phyloP scores from a whole-genome alignment of 306 rosid genomes.

The Sophora flavescens region DNA sequence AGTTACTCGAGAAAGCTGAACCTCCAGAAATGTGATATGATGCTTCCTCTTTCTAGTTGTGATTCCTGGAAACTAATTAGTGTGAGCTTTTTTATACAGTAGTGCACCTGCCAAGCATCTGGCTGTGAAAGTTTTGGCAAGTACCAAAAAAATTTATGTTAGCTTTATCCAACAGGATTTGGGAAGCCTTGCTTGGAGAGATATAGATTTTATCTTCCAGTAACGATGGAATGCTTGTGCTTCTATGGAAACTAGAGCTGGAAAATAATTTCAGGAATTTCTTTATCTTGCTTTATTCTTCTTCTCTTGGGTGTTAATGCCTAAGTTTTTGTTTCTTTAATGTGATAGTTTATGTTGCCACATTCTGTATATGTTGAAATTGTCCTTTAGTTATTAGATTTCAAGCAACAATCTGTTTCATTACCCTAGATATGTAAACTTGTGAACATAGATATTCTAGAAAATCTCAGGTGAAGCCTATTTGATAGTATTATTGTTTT shows the following conservation, averaged over 20 bases:
- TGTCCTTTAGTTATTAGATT: slow-evolving; percentile 12
- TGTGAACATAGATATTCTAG: background rate
- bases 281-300: background rate
- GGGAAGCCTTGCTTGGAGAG: background rate
- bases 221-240: background rate
- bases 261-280: slow-evolving; percentile 17
- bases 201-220: slow-evolving; percentile 6
- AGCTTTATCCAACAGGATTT: background rate
- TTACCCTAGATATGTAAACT: slow-evolving; percentile 15
- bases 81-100: background rate
- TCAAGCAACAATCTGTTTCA: background rate
- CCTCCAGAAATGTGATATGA: background rate
- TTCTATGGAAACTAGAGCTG: background rate
- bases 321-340: no score
- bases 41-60: background rate
- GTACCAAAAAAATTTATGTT: background rate
- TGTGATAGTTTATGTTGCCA: slow-evolving; percentile 4
- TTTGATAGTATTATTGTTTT: slow-evolving; percentile 6
- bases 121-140: background rate
- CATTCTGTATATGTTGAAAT: background rate
- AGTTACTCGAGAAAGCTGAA: background rate
- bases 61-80: background rate
- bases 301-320: background rate
- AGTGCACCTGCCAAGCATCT: slow-evolving; percentile 5
- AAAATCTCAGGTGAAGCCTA: slow-evolving; percentile 7